Percentiles rank a stretch among this genome's conserved stretches.
phyloP scores from a whole-genome alignment of 164 flowering plant genomes.

The Magnolia sinica region DNA sequence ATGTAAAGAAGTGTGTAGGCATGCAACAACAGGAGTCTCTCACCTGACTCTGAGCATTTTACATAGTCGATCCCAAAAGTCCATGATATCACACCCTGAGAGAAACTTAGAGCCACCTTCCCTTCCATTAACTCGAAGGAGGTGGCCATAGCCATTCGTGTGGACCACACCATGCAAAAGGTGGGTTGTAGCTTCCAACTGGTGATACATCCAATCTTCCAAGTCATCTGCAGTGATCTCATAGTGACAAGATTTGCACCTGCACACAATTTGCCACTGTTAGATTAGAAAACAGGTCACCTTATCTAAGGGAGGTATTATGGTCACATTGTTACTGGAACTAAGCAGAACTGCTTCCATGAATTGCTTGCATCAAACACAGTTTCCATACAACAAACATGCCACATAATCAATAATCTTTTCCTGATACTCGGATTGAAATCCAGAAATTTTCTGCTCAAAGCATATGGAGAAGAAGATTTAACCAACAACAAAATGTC shows the following conservation, averaged over 20 bases:
- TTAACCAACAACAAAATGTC: not conserved
- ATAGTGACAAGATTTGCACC: constrained; percentile 73
- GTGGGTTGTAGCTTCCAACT: constrained; percentile 67
- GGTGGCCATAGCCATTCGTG: constrained; percentile 82
- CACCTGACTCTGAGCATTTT: constrained; percentile 68
- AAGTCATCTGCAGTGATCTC: constrained; percentile 53
- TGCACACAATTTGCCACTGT: constrained; percentile 17
- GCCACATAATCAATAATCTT: not conserved
- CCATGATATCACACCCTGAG: constrained; percentile 76
- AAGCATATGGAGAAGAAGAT: not conserved
- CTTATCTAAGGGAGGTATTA: not conserved
- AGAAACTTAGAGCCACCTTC: constrained; percentile 82
- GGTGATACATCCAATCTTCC: constrained; percentile 69
- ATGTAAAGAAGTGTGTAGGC: not conserved
- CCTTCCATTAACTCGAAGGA: constrained; percentile 79
- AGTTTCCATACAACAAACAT: not conserved
- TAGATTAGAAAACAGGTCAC: not conserved
- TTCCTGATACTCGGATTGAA: not conserved
- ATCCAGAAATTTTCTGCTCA: not conserved
- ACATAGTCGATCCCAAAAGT: constrained; percentile 88
- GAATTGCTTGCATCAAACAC: not conserved
- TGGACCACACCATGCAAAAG: constrained; percentile 84
- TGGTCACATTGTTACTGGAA: not conserved
- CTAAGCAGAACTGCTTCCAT: not conserved
- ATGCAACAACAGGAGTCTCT: constrained; percentile 4